These are phyloP conservation scores for Mycena sp. DNA, from an alignment of 1,284 basidiomycete genomes.

Conservation along the genomic window DNA sequence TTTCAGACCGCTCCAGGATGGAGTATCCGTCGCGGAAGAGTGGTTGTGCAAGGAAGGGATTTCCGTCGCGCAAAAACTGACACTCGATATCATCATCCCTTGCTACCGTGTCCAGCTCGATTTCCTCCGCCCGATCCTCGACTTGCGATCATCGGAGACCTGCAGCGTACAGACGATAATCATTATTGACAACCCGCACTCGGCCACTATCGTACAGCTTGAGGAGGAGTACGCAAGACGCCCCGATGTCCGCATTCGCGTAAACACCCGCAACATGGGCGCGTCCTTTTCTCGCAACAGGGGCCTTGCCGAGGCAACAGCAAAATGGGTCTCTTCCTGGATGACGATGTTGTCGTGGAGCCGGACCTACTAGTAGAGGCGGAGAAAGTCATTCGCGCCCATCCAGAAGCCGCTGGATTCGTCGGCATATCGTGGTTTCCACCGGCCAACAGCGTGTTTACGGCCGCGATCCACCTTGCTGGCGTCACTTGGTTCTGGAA, in stretches of 20 bases:
- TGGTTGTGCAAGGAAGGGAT: slow-evolving; percentile 46
- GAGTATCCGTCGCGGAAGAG: slow-evolving; percentile 45
- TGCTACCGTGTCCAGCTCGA: slow-evolving; percentile 61
- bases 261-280: slow-evolving; percentile 54
- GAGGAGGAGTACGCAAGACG: slow-evolving; percentile 48
- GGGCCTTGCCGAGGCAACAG: slow-evolving; percentile 58
- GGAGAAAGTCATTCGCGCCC: slow-evolving; percentile 56
- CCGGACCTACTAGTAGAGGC: slow-evolving; percentile 55
- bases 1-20: slow-evolving; percentile 53
- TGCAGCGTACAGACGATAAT: slow-evolving; percentile 64
- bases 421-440: slow-evolving; percentile 63
- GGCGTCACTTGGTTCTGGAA: slow-evolving; percentile 72
- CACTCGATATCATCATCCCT: slow-evolving; percentile 64
- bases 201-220: slow-evolving; percentile 48
- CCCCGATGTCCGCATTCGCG: slow-evolving; percentile 57
- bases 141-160: slow-evolving; percentile 50
- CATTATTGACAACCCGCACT: slow-evolving; percentile 63
- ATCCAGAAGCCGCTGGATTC: slow-evolving; percentile 62
- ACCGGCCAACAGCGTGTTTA: slow-evolving; percentile 57
- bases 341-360: slow-evolving; percentile 63
- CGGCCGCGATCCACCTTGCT: slow-evolving; percentile 61
- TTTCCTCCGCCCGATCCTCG: slow-evolving; percentile 56
- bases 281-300: slow-evolving; percentile 61
- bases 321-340: slow-evolving; percentile 63
- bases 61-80: slow-evolving; percentile 47